Evolutionary conservation across 208 protist species (phyloP), one percentile per base, ranked within the genome.

Genomic region (Trypanosoma rangeli): DNA sequence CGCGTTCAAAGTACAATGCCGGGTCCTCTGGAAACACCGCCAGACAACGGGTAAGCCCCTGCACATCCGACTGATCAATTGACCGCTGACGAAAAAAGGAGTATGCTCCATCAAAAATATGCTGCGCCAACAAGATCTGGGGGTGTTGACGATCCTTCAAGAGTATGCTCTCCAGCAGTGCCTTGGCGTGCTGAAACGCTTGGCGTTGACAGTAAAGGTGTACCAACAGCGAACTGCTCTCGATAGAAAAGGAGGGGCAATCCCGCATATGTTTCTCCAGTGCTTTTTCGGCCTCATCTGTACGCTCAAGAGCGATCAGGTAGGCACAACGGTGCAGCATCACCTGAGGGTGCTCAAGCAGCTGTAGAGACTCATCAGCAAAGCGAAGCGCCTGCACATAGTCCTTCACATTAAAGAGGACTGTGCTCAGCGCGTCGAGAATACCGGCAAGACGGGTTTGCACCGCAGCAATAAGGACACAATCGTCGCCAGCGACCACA

Each of bases 121-220:
- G 87, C 48, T 86, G 77, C 3, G 87, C 79, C n/a, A 94, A 75
- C 22, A 84, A 78, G n/a, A 93, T 37, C 29, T 73, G 54, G 35
- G 60, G 29, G 59, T 77, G 59, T 26, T 70, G 70, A 44, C 70
- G 67, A 28, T 58, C 62, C 8, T 62, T 20, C n/a, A 55, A 46
- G 0, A 59, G 63, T 10, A 74, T 64, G 44, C 64, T 55, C 44
- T 94, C 89, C 46, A 96, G 62, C 63, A 96, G 48, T 68, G 74
- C 67, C 44, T 85, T 80, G 4, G 86, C 87, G 35, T 80, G 76
- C 7, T 68, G 74, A 67, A 94, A 94, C 0, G 91, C 84, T 64
- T 96, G 91, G 12, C 91, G 82, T 55, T 87, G 84, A 54, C 79
- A 90, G 70, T 90, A 94, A 28, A 96, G 78, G 66, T 96, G 82